Conservation (phyloP, 2,329 filamentous ascomycete species). For the Fusarium sp. region DNA sequence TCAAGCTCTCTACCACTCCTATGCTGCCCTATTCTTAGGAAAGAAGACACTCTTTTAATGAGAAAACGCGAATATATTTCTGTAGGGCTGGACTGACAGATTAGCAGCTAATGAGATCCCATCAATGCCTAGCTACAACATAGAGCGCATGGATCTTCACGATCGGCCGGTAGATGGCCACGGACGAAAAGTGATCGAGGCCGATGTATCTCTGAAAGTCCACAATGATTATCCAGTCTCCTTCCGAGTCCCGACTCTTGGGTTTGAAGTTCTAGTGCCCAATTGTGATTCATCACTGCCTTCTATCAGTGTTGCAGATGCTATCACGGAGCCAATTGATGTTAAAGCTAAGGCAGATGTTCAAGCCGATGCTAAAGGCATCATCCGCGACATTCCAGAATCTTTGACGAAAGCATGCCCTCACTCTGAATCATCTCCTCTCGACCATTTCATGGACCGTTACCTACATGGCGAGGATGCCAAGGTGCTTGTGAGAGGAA, state of each 20-base stretch:
- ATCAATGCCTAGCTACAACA: conserved; percentile 81
- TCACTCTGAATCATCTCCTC: conserved; percentile 79
- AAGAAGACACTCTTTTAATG: conserved; percentile 62
- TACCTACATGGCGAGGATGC: conserved; percentile 86
- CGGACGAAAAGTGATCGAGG: conserved; percentile 76
- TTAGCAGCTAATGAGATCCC: conserved; percentile 76
- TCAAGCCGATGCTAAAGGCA: conserved; percentile 74
- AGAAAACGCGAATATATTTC: conserved; percentile 35
- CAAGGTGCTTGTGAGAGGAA: conserved; percentile 85
- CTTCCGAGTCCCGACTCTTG: conserved; percentile 80
- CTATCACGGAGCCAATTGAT: conserved; percentile 73
- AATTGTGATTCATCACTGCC: conserved; percentile 79
- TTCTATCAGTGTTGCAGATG: conserved; percentile 82
- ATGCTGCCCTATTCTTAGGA: conserved; percentile 71
- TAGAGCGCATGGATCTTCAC: conserved; percentile 82
- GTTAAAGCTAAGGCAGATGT: conserved; percentile 77
- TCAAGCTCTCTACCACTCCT: conserved; percentile 76
- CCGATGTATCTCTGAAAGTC: conserved; percentile 79
- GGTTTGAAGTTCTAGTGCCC: conserved; percentile 86
- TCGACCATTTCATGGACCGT: conserved; percentile 82
- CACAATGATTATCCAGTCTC: conserved; percentile 83
- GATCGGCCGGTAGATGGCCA: conserved; percentile 68
- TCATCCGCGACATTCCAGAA: conserved; percentile 79
- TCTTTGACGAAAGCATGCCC: conserved; percentile 80
- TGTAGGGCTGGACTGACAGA: conserved; percentile 47